phyloP scores from a whole-genome alignment of 306 rosid species.

The Casuarina equisetifolia region DNA sequence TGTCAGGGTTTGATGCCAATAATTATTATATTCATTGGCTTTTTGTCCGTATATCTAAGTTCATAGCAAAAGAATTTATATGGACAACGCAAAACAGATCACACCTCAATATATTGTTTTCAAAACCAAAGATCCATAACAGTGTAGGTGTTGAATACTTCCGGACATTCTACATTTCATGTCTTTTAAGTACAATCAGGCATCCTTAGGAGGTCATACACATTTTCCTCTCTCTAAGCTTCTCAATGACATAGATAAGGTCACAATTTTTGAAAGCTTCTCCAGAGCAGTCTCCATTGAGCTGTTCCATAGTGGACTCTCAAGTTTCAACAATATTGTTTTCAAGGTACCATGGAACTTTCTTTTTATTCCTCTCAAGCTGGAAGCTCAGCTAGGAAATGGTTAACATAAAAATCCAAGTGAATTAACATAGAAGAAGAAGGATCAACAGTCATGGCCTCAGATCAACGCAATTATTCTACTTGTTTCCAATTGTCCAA shows the following conservation, averaged over 20 bases:
- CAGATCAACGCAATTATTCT: background rate
- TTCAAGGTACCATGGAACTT: background rate
- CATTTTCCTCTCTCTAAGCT: background rate
- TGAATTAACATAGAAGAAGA: background rate
- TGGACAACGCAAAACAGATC: background rate
- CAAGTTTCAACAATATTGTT: background rate
- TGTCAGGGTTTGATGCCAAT: background rate
- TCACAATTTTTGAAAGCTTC: background rate
- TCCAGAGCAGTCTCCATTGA: background rate
- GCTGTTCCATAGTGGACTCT: background rate
- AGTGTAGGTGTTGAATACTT: no score
- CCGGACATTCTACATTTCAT: no score
- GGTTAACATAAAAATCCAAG: background rate
- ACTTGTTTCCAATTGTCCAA: background rate
- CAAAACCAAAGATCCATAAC: background rate
- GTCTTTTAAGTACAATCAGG: no score
- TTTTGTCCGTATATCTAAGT: background rate
- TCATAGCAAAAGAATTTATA: background rate
- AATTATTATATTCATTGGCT: background rate
- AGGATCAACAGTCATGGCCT: background rate
- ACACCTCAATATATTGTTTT: background rate
- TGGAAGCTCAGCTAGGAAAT: slow-evolving; percentile 7
- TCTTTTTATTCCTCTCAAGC: background rate
- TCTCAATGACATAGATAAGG: background rate
- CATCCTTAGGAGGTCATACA: no score